Conservation (phyloP, 2,329 filamentous ascomycete genomes). For the Cordyceps javanica region DNA sequence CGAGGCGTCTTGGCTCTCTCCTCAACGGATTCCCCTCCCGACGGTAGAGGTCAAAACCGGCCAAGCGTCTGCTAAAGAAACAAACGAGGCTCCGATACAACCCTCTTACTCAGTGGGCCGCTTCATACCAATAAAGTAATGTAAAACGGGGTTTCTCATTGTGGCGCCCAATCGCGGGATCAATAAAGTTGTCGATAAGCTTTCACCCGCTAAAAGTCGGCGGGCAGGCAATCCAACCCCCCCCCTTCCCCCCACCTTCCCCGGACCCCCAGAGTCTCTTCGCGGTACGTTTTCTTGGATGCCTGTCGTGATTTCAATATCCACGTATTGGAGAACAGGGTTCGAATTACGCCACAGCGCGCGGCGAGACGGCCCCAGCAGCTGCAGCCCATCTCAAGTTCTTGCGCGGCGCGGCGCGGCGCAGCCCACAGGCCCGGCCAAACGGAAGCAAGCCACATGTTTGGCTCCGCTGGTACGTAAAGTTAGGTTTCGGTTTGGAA, state of each 20-base stretch:
- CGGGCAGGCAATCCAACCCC: background rate
- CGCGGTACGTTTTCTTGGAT: background rate
- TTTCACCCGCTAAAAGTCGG: background rate
- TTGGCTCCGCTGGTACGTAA: background rate
- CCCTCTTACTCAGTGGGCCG: background rate
- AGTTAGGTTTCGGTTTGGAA: too few relatives aligned
- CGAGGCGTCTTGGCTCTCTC: background rate
- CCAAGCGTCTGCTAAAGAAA: background rate
- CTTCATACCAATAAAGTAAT: background rate
- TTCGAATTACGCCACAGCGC: background rate
- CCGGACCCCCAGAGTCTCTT: conserved; percentile 5
- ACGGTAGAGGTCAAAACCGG: too few relatives aligned
- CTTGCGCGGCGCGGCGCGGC: too few relatives aligned
- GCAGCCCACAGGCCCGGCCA: background rate
- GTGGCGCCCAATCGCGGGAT: conserved; percentile 6
- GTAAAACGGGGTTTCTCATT: background rate
- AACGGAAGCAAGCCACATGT: conserved; percentile 7
- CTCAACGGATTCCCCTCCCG: too few relatives aligned
- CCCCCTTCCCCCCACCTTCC: background rate
- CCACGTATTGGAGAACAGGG: background rate
- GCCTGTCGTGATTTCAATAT: background rate
- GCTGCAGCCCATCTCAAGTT: too few relatives aligned
- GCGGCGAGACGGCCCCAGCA: background rate
- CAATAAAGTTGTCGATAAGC: conserved; percentile 9
- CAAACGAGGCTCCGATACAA: background rate